Percentiles rank a stretch among this genome's conserved stretches.
These are phyloP conservation scores for Blastobotrys chiropterorum DNA, from an alignment of 805 yeast species.

Conservation along the genomic window DNA sequence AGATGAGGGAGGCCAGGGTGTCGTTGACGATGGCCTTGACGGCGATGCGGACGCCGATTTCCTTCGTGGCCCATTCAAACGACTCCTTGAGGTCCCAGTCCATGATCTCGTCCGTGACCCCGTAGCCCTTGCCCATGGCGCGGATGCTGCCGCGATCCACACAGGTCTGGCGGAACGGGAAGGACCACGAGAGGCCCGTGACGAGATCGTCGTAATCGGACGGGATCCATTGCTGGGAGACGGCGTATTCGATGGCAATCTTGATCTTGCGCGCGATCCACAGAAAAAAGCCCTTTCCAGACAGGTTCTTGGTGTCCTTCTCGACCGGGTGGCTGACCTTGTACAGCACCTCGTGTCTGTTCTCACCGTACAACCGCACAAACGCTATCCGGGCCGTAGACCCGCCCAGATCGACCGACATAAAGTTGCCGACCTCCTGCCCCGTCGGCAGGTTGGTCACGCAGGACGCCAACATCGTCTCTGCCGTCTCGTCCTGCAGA, in stretches of 20 bases:
- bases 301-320: constrained; percentile 21
- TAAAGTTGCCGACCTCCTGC: constrained; percentile 60
- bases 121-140: constrained; percentile 62
- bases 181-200: constrained; percentile 32
- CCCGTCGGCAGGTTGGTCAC: constrained; percentile 77
- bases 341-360: constrained; percentile 13
- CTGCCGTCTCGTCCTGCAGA: constrained; percentile 8
- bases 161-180: constrained; percentile 26
- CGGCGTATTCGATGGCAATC: constrained; percentile 12
- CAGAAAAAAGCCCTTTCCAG: constrained; percentile 27
- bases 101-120: constrained; percentile 59
- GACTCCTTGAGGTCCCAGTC: constrained; percentile 69
- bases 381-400: constrained; percentile 89
- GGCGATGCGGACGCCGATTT: constrained; percentile 43
- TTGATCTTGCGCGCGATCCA: constrained; percentile 29
- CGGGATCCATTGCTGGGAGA: constrained; percentile 7
- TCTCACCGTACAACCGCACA: constrained; percentile 51
- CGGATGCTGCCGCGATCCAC: constrained; percentile 22
- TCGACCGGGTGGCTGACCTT: constrained; percentile 18
- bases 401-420: constrained; percentile 90
- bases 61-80: constrained; percentile 58
- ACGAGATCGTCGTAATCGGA: constrained; percentile 7
- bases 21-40: constrained; percentile 85
- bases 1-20: constrained; percentile 78
- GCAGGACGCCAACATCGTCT: constrained; percentile 71